Evolutionary conservation across 805 yeast species (phyloP).

Genomic region (Teunomyces stri): DNA sequence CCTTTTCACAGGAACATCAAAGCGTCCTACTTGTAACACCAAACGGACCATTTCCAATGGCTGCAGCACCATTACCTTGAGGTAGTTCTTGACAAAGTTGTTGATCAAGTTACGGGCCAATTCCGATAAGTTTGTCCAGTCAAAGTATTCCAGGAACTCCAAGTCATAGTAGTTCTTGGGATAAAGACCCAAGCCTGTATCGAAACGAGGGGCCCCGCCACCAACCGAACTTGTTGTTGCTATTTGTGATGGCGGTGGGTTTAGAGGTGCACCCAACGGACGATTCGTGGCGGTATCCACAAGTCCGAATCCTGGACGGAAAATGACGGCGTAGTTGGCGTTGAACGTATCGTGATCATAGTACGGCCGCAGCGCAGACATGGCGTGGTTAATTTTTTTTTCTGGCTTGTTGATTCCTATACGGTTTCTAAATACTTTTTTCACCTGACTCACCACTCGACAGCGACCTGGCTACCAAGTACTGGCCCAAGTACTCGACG

Average conservation of each 20-base stretch:
- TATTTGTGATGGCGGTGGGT: too few relatives aligned
- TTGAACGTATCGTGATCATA: constrained; percentile 66
- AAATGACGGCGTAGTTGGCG: constrained; percentile 60
- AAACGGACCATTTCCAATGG: constrained; percentile 85
- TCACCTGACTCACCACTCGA: neutral
- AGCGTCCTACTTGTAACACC: constrained; percentile 76
- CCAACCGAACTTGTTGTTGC: too few relatives aligned
- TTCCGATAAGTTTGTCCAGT: constrained; percentile 55
- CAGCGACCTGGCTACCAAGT: constrained; percentile 32
- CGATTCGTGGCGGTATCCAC: constrained; percentile 44
- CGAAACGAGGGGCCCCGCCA: constrained; percentile 4
- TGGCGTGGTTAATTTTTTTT: neutral
- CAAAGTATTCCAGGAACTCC: constrained; percentile 67
- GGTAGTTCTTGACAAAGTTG: constrained; percentile 66
- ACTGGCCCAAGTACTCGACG: constrained; percentile 51
- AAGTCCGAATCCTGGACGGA: constrained; percentile 61
- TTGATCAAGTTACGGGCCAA: constrained; percentile 54
- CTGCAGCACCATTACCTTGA: constrained; percentile 68
- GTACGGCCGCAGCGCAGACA: constrained; percentile 55
- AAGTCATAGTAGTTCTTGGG: constrained; percentile 50
- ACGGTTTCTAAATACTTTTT: neutral
- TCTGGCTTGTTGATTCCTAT: neutral
- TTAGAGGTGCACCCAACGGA: constrained; percentile 16
- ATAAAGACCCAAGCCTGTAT: constrained; percentile 15
- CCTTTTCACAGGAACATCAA: constrained; percentile 23